These are phyloP conservation scores for Adansonia digitata DNA, from an alignment of 345 rosid species.

Conservation along the genomic window DNA sequence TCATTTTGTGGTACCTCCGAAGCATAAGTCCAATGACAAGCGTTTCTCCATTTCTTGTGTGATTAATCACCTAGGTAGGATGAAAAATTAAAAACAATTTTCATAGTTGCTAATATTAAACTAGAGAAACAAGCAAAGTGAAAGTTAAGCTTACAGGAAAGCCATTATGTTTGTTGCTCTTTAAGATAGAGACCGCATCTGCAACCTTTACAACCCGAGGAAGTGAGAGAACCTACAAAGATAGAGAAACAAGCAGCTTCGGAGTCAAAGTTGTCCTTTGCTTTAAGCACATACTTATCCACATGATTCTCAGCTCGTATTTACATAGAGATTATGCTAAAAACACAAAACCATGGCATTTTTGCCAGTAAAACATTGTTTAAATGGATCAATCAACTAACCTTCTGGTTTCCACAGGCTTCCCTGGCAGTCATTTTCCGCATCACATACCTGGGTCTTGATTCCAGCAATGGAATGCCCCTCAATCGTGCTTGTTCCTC, in stretches of 20 bases:
- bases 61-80: slow-evolving; percentile 69
- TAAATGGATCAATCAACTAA: slow-evolving; percentile 25
- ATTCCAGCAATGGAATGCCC: slow-evolving; percentile 86
- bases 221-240: slow-evolving; percentile 70
- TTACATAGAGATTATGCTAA: not conserved
- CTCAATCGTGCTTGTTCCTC: slow-evolving; percentile 80
- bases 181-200: slow-evolving; percentile 74
- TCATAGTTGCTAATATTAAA: slow-evolving; percentile 4
- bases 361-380: not conserved
- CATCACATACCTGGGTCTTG: slow-evolving; percentile 82
- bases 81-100: not conserved
- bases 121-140: slow-evolving; percentile 3
- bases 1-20: slow-evolving; percentile 63
- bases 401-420: slow-evolving; percentile 84
- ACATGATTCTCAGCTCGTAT: not conserved
- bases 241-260: not conserved
- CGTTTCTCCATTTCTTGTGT: slow-evolving; percentile 82
- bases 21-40: slow-evolving; percentile 88
- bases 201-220: slow-evolving; percentile 87
- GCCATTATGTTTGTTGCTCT: slow-evolving; percentile 83
- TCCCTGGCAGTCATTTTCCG: slow-evolving; percentile 73
- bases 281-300: not conserved
- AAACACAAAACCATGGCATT: not conserved
- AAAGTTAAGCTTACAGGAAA: slow-evolving; percentile 63
- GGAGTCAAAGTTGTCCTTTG: not conserved